Conservation (phyloP, 73 alveolate genomes). For the Tetrahymena elliotti region DNA sequence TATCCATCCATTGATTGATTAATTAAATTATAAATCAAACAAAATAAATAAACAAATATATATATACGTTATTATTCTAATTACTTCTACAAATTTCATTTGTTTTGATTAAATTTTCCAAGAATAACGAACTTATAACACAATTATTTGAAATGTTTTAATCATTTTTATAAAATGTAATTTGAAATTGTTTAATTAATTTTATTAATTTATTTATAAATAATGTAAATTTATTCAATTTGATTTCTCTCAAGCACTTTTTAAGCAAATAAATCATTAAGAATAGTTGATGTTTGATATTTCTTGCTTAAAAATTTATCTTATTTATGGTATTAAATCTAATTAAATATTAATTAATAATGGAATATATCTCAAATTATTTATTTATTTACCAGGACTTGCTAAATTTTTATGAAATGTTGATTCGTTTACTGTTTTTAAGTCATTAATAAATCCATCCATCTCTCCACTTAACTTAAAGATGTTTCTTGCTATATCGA, state of each 20-base stretch:
- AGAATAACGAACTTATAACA: neutral
- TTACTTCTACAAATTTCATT: neutral
- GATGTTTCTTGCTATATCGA: slow-evolving; percentile 12
- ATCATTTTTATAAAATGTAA: too few species aligned
- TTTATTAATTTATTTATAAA: too few species aligned
- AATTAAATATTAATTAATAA: neutral
- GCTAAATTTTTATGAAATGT: slow-evolving; percentile 16
- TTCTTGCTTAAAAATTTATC: neutral
- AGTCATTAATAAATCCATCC: neutral
- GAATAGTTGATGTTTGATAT: neutral
- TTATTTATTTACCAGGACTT: slow-evolving; percentile 1
- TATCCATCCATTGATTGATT: too few species aligned
- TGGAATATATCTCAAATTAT: neutral
- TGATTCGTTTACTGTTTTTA: neutral
- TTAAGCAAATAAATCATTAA: neutral
- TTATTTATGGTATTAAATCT: slow-evolving; percentile 17
- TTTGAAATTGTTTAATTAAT: too few species aligned
- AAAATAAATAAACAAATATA: too few species aligned
- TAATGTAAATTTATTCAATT: neutral
- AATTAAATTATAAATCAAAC: too few species aligned
- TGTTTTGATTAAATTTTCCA: neutral
- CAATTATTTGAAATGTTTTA: too few species aligned
- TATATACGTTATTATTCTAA: neutral
- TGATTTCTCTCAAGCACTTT: neutral
- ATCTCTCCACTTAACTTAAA: slow-evolving; percentile 1